Conservation (phyloP, 495 filamentous ascomycete genomes). For the Aspergillus nanangensis region DNA sequence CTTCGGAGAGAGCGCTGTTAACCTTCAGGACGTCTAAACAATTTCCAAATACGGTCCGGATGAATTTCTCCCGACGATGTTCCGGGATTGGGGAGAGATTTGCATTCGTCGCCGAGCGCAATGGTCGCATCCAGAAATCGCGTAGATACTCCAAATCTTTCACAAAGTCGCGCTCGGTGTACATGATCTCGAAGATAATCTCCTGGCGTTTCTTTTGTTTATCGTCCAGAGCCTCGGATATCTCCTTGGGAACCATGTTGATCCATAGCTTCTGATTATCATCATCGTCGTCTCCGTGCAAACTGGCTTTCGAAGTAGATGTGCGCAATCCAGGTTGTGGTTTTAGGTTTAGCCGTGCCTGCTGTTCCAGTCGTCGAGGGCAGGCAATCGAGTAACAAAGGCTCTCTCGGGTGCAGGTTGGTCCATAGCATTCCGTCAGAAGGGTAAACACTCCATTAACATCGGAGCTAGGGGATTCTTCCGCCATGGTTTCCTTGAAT, state of each 20-base stretch:
- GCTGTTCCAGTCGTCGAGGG: slow-evolving; percentile 89
- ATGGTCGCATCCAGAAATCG: slow-evolving; percentile 97
- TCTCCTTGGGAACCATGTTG: slow-evolving; percentile 92
- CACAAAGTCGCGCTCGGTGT: slow-evolving; percentile 98
- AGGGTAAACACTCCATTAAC: slow-evolving; percentile 98
- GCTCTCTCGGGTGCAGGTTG: slow-evolving; percentile 90
- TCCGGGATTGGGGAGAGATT: slow-evolving; percentile 83
- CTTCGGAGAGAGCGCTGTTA: slow-evolving; percentile 80
- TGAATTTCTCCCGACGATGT: slow-evolving; percentile 80
- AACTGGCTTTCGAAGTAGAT: slow-evolving; percentile 72
- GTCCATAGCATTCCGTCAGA: slow-evolving; percentile 95
- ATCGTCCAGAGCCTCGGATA: slow-evolving; percentile 83
- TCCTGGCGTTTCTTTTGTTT: slow-evolving; percentile 97
- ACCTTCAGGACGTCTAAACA: slow-evolving; percentile 91
- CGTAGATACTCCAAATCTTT: slow-evolving; percentile 97
- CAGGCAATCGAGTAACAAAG: slow-evolving; percentile 99
- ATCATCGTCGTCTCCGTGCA: slow-evolving; percentile 78
- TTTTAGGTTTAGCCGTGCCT: slow-evolving; percentile 87
- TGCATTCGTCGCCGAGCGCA: slow-evolving; percentile 62
- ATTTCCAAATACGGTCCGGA: slow-evolving; percentile 92
- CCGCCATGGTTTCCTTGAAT: slow-evolving; percentile 88
- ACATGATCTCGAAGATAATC: slow-evolving; percentile 97
- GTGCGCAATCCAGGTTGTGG: slow-evolving; percentile 81
- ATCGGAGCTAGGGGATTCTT: slow-evolving; percentile 71
- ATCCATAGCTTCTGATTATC: slow-evolving; percentile 99